Base-by-base conservation (phyloP, 257 asterid genomes). In the Perilla frutescens region DNA sequence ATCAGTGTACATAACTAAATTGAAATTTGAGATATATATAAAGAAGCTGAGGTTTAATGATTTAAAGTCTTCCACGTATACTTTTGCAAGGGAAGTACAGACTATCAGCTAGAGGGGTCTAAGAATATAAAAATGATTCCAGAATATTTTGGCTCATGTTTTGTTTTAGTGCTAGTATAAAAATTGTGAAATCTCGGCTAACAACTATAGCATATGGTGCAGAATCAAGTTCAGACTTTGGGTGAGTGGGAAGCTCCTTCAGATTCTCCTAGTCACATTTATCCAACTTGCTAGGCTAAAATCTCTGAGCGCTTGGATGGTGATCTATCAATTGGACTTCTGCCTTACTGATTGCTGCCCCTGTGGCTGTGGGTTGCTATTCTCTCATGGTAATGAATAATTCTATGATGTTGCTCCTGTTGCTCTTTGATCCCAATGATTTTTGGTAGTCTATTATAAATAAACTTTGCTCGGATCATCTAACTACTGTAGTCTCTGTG, bases 131-230 rank as follows among this genome's bases (percentile, higher is more conserved):
- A 7, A n/a, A 6, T 2, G 60, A 20, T 54, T 47, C 11, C 10
- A 20, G 26, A 20, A 20, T 20, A 9, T 47, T 9, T 11, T 47
- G 51, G 0, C 10, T 47, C n/a, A 47, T 47, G 9, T 20, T 45
- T 45, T 12, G 50, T 45, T 45, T 45, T 10, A 47, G 51, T 31
- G 10, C 41, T 31, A 10, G 6, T 58, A 20, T 20, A 20, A 20
- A 20, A 20, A 26, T 58, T 32, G 12, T 58, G 43, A 58, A 57
- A 58, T 8, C 32, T 8, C 63, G 32, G 63, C 41, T 57, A 8
- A 64, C 70, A 31, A 43, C 40, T 34, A 74, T 82, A 83, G 92
- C 12, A 87, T 87, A 49, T 85, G 92, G 92, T 89, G 89, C 79
- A 77, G 88, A 81, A 70, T 84, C 12, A 87, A 81, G 76, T 87